These are phyloP conservation scores for Colletotrichum melonis DNA, from an alignment of 2,329 filamentous ascomycete species.

Conservation along the genomic window DNA sequence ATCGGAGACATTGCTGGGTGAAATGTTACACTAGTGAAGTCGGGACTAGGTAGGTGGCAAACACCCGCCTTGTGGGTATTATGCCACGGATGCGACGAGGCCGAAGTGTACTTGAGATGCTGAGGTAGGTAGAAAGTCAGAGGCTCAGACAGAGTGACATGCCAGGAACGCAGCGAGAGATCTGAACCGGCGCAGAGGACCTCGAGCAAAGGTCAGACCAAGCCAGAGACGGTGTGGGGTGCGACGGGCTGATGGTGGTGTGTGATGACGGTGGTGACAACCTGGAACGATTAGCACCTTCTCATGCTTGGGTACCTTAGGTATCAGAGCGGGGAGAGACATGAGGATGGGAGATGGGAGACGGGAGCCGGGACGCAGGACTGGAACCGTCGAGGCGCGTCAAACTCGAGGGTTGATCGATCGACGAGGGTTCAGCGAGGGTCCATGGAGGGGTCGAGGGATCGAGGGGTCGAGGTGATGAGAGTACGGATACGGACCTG, in stretches of 20 bases:
- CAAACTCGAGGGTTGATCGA: background rate
- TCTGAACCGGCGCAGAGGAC: too few species aligned
- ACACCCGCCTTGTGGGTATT: background rate
- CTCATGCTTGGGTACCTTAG: too few species aligned
- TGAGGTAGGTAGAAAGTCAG: background rate
- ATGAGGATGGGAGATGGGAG: background rate
- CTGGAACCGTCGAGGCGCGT: background rate
- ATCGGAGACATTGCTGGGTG: slow-evolving; percentile 6
- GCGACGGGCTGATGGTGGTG: background rate
- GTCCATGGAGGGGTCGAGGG: background rate
- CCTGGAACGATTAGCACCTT: too few species aligned
- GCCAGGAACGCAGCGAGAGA: background rate
- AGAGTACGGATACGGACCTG: background rate
- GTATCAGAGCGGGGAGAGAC: background rate
- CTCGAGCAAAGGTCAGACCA: background rate
- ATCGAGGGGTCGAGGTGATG: background rate
- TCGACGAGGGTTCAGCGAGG: background rate
- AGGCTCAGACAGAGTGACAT: background rate
- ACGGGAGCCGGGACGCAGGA: background rate
- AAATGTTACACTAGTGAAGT: background rate
- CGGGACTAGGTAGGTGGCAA: background rate
- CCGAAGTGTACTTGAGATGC: background rate
- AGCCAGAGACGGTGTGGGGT: slow-evolving; percentile 7
- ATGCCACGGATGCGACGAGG: background rate
- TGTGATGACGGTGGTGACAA: background rate